Base-by-base conservation (phyloP, 176 grass and related monocot genomes). In the Cenchrus fungigraminus region DNA sequence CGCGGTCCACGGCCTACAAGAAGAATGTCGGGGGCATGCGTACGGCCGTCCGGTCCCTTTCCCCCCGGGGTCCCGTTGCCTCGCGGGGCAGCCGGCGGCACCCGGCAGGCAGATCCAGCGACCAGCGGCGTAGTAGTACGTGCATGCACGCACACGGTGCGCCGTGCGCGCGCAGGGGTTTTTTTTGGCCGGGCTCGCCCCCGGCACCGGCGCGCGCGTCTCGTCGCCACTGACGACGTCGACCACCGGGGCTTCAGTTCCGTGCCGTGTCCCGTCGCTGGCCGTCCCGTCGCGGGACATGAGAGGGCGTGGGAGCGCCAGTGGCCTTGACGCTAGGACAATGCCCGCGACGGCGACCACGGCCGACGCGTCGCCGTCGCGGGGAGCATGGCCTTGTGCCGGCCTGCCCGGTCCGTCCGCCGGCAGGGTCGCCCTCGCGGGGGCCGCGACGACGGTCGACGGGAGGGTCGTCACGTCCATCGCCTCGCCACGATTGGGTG, bases 251-350 rank as follows among this genome's bases (percentile, higher is more conserved):
- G 40, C 25, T 25, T 25, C 25, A 25, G 32, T 63, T 68, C 69
- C 69, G 62, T 32, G 82, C 52, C 65, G 86, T 52, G 73, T 47
- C 62, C 50, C 29, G 65, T 83, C 74, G 28, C 19, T 83, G 52
- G 37, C 78, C 42, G 71, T 70, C 77, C 60, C 31, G 62, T 54
- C 44, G 53, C 45, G 45, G 68, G 56, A 76, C 28, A 60, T 32
- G 45, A 61, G 10, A 17, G 6, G 20, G 71, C 79, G 68, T 49
- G 49, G 62, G 68, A 77, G 82, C 60, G 32, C 68, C 9, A 34
- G 76, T 74, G 87, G 31, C 61, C 85, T 78, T 72, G 84, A 91
- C 84, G 86, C 55, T 8, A 62, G 89, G 94, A 88, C 82, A 87
- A 89, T 76, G 64, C 77, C 62, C 8, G 32, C 45, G 83, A 86